Conservation (phyloP, 768 basidiomycete species). For the Dioszegia crocea region DNA sequence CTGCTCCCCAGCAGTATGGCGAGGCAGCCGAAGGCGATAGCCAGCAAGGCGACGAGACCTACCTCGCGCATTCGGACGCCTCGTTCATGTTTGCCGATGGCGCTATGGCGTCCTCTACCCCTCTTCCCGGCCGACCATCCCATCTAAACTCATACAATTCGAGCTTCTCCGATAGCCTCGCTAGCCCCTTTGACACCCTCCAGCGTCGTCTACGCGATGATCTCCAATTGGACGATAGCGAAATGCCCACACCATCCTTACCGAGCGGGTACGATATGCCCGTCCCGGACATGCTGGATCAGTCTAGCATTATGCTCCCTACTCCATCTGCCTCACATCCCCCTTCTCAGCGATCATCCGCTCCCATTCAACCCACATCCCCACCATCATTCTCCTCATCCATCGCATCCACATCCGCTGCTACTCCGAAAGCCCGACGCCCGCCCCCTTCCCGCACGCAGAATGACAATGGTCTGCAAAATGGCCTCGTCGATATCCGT, state of each 20-base stretch:
- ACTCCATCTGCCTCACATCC: slow-evolving; percentile 1
- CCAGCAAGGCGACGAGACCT: background rate
- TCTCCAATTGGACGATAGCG: slow-evolving; percentile 25
- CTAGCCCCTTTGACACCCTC: slow-evolving; percentile 67
- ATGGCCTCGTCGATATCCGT: slow-evolving; percentile 68
- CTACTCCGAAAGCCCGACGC: slow-evolving; percentile 11
- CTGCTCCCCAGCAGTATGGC: background rate
- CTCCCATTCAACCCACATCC: too few relatives aligned
- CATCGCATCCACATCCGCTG: background rate
- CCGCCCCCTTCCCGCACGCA: background rate
- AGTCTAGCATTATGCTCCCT: slow-evolving; percentile 1
- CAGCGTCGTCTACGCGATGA: slow-evolving; percentile 40
- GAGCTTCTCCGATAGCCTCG: slow-evolving; percentile 56
- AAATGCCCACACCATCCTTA: slow-evolving; percentile 31
- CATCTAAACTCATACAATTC: slow-evolving; percentile 5
- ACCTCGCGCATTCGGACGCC: slow-evolving; percentile 1
- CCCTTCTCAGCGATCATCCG: background rate
- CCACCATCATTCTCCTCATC: too few relatives aligned
- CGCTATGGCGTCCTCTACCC: slow-evolving; percentile 50
- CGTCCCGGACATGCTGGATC: background rate
- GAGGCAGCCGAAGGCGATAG: background rate
- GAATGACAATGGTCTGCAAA: slow-evolving; percentile 54
- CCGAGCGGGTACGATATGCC: slow-evolving; percentile 32
- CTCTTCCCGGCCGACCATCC: slow-evolving; percentile 54
- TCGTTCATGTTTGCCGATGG: slow-evolving; percentile 3